A percentile compares a stretch with the other conserved stretches of the same genome.
Conservation (phyloP, 1,284 basidiomycete genomes). For the Apiotrichum gracile region DNA sequence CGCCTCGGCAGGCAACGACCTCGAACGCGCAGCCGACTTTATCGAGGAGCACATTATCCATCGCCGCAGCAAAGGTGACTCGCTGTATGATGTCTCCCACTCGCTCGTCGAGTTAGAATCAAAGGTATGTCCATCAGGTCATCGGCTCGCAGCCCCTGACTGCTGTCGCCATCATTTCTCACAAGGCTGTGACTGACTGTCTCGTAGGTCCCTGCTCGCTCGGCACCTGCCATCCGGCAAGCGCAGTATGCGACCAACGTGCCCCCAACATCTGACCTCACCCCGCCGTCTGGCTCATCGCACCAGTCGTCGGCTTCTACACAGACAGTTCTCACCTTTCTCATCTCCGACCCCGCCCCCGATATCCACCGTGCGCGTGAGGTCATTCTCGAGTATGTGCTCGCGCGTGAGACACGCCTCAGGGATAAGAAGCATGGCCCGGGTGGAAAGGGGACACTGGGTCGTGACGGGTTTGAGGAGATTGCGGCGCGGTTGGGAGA, state of each 20-base stretch:
- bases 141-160: neutral
- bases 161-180: neutral
- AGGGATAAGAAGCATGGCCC: conserved; percentile 34
- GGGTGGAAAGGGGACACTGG: conserved; percentile 44
- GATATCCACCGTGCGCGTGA: conserved; percentile 40
- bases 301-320: conserved; percentile 35
- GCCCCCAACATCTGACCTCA: conserved; percentile 40
- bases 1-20: neutral
- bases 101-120: conserved; percentile 35
- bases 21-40: conserved; percentile 22
- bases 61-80: conserved; percentile 37
- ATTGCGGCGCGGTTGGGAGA: conserved; percentile 35
- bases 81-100: conserved; percentile 37
- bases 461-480: conserved; percentile 40
- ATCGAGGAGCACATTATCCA: conserved; percentile 42
- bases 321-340: conserved; percentile 30
- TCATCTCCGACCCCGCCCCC: conserved; percentile 32
- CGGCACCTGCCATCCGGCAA: conserved; percentile 30
- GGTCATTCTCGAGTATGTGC: conserved; percentile 44
- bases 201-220: conserved; percentile 26
- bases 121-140: conserved; percentile 20
- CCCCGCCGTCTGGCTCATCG: conserved; percentile 33
- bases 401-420: conserved; percentile 35
- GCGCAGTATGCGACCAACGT: conserved; percentile 43
- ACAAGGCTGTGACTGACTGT: neutral